Evolutionary conservation across 2,329 filamentous ascomycete species (phyloP), one percentile per base, ranked within the genome.

Genomic region (Gremmenia infestans): DNA sequence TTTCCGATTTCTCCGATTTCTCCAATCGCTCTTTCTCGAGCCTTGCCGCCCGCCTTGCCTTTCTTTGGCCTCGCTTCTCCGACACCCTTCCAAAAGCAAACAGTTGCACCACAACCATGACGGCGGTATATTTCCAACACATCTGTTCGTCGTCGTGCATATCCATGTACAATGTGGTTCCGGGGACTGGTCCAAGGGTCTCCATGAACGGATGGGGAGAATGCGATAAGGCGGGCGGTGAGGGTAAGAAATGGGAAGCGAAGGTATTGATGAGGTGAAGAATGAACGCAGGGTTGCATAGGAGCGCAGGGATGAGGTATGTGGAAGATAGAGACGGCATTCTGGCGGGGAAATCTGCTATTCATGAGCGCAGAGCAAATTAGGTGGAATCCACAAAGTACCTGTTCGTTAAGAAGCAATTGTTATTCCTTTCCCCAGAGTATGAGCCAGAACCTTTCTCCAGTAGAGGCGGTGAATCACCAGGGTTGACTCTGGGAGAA

Each of bases 241-340:
- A 65, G 48, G 71, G 70, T 36, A 66, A 54, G 17, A 68, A 50
- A 50, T 71, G 66, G 12, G 70, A 73, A 28, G 72, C 58, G 48
- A 72, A 65, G 40, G 71, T 72, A 50, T 74, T 74, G 48, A 73
- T 65, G 48, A 70, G 62, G 53, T 73, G 71, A 32, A 74, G 67
- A 52, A 74, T 60, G 53, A 74, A 64, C 40, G 72, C 65, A 4
- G 72, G 72, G 55, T 74, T 74, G 57, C 72, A 68, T 28, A 74
- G 58, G 56, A 74, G 67, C 35, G 70, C 70, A 22, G 71, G 70
- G 25, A 72, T 52, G 35, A 72, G 58, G 58, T 72, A 71, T 51
- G 49, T 61, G 5, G 63, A 53, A 22, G 60, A 62, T 19, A 69
- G 55, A 40, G 61, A 60, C 35, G 63, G 60, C 66, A 69, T 69